Base-by-base conservation (phyloP, 2,329 filamentous ascomycete species). In the Nemania bipapillata region DNA sequence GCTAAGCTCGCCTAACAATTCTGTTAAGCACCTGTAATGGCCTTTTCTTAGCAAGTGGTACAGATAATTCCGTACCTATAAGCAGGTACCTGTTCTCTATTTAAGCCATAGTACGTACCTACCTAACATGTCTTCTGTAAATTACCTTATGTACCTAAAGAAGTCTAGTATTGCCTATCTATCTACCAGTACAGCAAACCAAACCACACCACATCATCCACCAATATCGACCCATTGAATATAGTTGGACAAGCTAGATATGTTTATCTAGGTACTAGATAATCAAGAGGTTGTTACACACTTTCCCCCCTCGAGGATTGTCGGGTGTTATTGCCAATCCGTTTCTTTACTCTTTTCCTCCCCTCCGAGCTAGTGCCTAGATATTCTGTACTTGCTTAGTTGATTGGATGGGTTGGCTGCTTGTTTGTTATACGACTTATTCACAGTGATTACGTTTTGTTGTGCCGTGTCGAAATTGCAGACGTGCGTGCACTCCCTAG, bases 401-500 rank as follows among this genome's bases (percentile, higher is more conserved):
- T 59, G 55, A 37, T 45, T 28, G 54, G 15, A 3, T 45, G 42
- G 42, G 17, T 15, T 45, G 40, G 20, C 20, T 45, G 40, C 15
- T n/a, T 45, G 40, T 17, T 45, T 45, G 40, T 3, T 45, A 24
- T 47, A 26, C 62, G 50, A 62, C 66, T 68, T 47, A 56, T 65
- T 53, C 37, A 47, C 32, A 54, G 28, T 58, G 28, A 30, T 59
- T 60, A 45, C 60, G 47, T 62, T n/a, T 20, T 58, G 24, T 53
- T 56, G 66, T 65, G 62, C 62, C 57, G 52, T 58, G 35, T 65
- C 17, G 57, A 68, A 68, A 61, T 68, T 65, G 58, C 49, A 17
- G 52, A 49, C 37, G 60, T 49, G 54, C 32, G 47, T 37, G 26
- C 22, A 32, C 47, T 35, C 42, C 47, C 24, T 30, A n/a, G n/a